Base-by-base conservation (phyloP, 108 stramenopile species). In the Fragilaria crotonensis region DNA sequence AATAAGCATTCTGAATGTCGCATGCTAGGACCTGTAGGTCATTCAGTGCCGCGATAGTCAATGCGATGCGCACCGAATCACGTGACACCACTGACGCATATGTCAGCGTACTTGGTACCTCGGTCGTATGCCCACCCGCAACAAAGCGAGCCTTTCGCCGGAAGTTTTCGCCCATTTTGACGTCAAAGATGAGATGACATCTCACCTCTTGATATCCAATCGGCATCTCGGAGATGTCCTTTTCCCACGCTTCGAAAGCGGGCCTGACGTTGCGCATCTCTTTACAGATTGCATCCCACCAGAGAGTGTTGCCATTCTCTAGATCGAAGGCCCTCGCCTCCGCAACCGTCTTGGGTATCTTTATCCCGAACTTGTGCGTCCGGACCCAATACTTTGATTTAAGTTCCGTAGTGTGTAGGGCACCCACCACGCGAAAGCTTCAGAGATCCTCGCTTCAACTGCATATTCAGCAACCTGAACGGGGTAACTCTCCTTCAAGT, bases 371-470 rank as follows among this genome's bases (percentile, higher is more conserved):
- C n/a, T 76, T 54, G 45, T 27, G 22, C 5, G 22, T 31, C 0
- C 23, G 54, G 0, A 41, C 22, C 72, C 62, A 64, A 20, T 68
- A 64, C 30, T 64, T 73, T 20, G 48, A 5, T 25, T 73, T 68
- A 25, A 55, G 26, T 68, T 67, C 4, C 33, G 1, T 0, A 73
- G 26, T 20, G 23, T 27, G n/a, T 56, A 45, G 1, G 54, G 56
- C 0, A 69, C 63, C 76, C 76, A 77, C 76, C 76, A 77, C 1
- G 48, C 54, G 48, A 72, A 77, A 21, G 70, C n/a, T n/a, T n/a
- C n/a, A n/a, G n/a, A n/a, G n/a, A n/a, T n/a, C n/a, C n/a, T n/a
- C n/a, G n/a, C 52, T 0, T 27, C 57, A 2, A 48, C 51, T 0
- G 60, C 72, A 67, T 73, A 73, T 33, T 73, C 69, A n/a, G 77